Evolutionary conservation across 495 filamentous ascomycete species (phyloP).

Genomic region (Daldinia childiae): DNA sequence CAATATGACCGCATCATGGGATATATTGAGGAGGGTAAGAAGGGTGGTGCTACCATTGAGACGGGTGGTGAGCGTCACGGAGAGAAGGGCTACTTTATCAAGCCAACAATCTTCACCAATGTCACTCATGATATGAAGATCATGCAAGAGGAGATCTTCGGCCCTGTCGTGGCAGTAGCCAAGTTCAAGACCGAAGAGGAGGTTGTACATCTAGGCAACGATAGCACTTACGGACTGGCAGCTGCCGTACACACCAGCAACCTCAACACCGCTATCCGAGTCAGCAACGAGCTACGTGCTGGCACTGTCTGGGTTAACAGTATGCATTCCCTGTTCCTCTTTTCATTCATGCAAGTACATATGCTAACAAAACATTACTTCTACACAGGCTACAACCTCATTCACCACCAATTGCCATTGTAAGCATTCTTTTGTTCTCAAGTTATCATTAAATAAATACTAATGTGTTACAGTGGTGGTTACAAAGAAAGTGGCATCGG

Average conservation of each 20-base stretch:
- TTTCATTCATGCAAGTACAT: background rate
- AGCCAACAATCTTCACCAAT: slow-evolving; percentile 96
- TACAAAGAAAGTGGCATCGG: slow-evolving; percentile 95
- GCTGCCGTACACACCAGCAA: slow-evolving; percentile 92
- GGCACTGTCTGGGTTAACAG: slow-evolving; percentile 97
- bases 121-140: slow-evolving; percentile 95
- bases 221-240: slow-evolving; percentile 86
- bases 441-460: background rate
- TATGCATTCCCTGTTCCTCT: background rate
- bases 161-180: slow-evolving; percentile 89
- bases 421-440: background rate
- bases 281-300: slow-evolving; percentile 81
- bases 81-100: slow-evolving; percentile 93
- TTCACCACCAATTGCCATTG: slow-evolving; percentile 82
- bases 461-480: slow-evolving; percentile 61
- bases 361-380: background rate
- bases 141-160: slow-evolving; percentile 98
- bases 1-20: slow-evolving; percentile 99
- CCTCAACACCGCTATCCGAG: slow-evolving; percentile 91
- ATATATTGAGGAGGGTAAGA: slow-evolving; percentile 92
- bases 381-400: slow-evolving; percentile 67
- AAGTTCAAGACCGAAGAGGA: slow-evolving; percentile 94
- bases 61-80: slow-evolving; percentile 89
- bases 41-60: slow-evolving; percentile 85
- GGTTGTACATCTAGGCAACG: slow-evolving; percentile 81